Conservation (phyloP, 1,139 yeast genomes). For the Scheffersomyces illinoinensis region DNA sequence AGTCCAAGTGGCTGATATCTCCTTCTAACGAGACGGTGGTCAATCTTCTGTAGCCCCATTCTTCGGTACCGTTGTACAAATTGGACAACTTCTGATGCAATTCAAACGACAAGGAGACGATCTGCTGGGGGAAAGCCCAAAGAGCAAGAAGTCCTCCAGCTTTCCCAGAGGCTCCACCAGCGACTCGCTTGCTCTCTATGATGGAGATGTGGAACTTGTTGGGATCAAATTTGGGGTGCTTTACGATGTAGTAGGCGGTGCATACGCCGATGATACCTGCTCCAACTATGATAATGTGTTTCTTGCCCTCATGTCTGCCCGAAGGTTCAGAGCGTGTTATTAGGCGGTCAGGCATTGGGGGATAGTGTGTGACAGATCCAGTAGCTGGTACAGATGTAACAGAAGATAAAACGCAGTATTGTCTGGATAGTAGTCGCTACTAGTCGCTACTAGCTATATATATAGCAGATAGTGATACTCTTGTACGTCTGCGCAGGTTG, state of each 20-base stretch:
- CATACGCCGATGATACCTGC: conserved; percentile 97
- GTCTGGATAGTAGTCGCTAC: background rate
- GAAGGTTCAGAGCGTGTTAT: conserved; percentile 49
- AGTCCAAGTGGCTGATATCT: conserved; percentile 49
- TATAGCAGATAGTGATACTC: background rate
- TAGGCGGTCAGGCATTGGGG: conserved; percentile 36
- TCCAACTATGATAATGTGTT: conserved; percentile 76
- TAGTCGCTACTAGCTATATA: too few species aligned
- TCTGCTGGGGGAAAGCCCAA: conserved; percentile 97
- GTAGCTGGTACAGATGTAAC: background rate
- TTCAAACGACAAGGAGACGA: conserved; percentile 84
- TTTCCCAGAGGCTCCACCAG: conserved; percentile 97
- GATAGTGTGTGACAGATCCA: background rate
- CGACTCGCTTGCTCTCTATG: conserved; percentile 88
- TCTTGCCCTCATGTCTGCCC: conserved; percentile 59
- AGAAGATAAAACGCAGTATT: background rate
- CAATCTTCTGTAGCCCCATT: conserved; percentile 92
- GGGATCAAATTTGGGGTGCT: conserved; percentile 78
- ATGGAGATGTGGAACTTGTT: conserved; percentile 77
- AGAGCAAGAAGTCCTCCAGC: conserved; percentile 94
- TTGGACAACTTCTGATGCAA: conserved; percentile 83
- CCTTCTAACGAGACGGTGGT: conserved; percentile 90
- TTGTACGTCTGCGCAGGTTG: background rate
- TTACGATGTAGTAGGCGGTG: conserved; percentile 84
- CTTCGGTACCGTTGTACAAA: conserved; percentile 72